Base-by-base conservation (phyloP, 352 stramenopile genomes). In the Thraustotheca clavata region DNA sequence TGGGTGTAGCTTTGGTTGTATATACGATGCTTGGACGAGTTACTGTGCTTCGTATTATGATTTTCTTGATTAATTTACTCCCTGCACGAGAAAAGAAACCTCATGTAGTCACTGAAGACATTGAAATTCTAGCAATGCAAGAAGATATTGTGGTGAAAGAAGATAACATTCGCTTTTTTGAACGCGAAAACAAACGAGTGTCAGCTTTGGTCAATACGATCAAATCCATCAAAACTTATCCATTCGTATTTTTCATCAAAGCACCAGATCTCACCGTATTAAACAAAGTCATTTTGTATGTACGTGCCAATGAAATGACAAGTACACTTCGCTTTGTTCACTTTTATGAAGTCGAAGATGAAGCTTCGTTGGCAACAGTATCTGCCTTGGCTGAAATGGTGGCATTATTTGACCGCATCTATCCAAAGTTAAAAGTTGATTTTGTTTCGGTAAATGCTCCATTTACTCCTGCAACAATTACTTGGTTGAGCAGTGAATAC, bases 201-300 rank as follows among this genome's bases (percentile, higher is more conserved):
- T 29, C 4, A 0, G 0, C 5, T 8, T 5, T 62, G 1, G 54
- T 62, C 0, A 7, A 2, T 0, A 33, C 70, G 5, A 80, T 86
- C 69, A 38, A 74, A 14, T 68, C 70, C 39, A 87, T 91, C 69
- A 76, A 95, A 66, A 59, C 86, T 9, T 73, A 82, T 24, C 87
- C 89, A 0, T 93, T 96, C 50, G 71, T 98, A 0, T 98, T 97
- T 70, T 97, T 96, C 68, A 73, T 80, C 71, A 98, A 98, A 73
- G 55, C 70, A 0, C 81, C 87, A 2, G 75, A 97, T 65, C 68
- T 97, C 3, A 74, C 88, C 35, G 63, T 95, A 34, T 69, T 97
- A 36, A 98, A 98, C 74, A 98, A 98, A 69, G 90, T 89, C 3
- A 92, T 98, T 52, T 71, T 98, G 2, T 98, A 98, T 67, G 90